Conservation (phyloP, 306 rosid genomes). For the Rosa persica region DNA sequence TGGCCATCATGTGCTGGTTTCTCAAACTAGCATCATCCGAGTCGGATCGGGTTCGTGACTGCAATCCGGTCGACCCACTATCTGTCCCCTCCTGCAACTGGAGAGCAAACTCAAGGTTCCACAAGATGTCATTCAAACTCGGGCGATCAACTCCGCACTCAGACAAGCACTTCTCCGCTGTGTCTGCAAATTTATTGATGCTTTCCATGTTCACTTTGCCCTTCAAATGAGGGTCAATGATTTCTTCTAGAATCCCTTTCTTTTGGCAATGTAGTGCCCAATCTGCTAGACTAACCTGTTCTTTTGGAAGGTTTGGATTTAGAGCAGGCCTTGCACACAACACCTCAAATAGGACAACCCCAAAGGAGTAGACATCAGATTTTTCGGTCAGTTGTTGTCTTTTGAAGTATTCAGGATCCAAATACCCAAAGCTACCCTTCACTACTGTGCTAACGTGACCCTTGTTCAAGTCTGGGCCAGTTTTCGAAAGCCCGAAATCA, state of each 20-base stretch:
- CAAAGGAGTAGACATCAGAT: constrained; percentile 54
- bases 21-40: constrained; percentile 22
- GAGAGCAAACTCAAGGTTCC: constrained; percentile 55
- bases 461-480: constrained; percentile 45
- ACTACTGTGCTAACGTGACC: constrained; percentile 59
- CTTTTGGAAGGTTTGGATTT: constrained; percentile 48
- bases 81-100: constrained; percentile 47
- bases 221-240: constrained; percentile 44
- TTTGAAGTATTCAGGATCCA: constrained; percentile 52
- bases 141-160: constrained; percentile 47
- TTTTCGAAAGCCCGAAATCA: constrained; percentile 53
- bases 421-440: constrained; percentile 54
- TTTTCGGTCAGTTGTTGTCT: constrained; percentile 55
- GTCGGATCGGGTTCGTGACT: neutral
- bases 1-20: constrained; percentile 30
- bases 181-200: constrained; percentile 49
- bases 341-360: constrained; percentile 52
- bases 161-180: constrained; percentile 52
- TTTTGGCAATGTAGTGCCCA: constrained; percentile 50
- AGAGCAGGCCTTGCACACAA: constrained; percentile 53
- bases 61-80: neutral
- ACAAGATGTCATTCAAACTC: constrained; percentile 45
- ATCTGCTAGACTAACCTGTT: constrained; percentile 56
- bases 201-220: constrained; percentile 50
- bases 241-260: constrained; percentile 43